Evolutionary conservation across 208 protist genomes (phyloP), one percentile per base, ranked within the genome.

Genomic region (Balamuthia mandrillaris): DNA sequence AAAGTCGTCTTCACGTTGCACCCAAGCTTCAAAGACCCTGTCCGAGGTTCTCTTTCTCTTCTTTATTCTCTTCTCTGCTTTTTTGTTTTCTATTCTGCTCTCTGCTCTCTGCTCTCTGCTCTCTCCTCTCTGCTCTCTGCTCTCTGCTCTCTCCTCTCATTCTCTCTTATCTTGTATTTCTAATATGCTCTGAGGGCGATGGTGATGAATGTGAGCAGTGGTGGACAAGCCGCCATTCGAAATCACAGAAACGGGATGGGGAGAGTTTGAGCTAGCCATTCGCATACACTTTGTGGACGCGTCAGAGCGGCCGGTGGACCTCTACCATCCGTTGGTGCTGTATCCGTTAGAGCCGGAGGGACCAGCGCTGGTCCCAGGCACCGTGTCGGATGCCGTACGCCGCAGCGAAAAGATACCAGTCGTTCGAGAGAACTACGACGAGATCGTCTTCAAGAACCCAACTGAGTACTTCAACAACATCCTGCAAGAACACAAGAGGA

Each of bases 181-280:
- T n/a, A n/a, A n/a, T n/a, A n/a, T n/a, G n/a, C n/a, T n/a, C n/a
- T n/a, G n/a, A n/a, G n/a, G n/a, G n/a, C n/a, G 35, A 39, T 84
- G 24, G 24, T 14, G 9, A 41, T 35, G 75, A 29, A 41, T 24
- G 14, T 9, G 24, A 52, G n/a, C 58, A 90, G 88, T 61, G 31
- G 41, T 91, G 33, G 86, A 87, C 63, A 42, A 63, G 35, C 74
- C 84, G 37, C 89, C 89, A 4, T 91, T 87, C 66, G 84, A 89
- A 45, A 45, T 91, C 14, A 84, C 77, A 3, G 89, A 91, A 51
- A 47, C 68, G 14, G 89, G 89, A 39, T 91, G 89, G 89, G 89
- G 89, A 33, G 89, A 91, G 85, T 91, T 91, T 31, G 89, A 91
- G 41, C 70, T 90, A 27, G 1, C 21, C 3, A 74, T 88, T 10